Evolutionary conservation across 805 yeast genomes (phyloP), one percentile per base, ranked within the genome.

Genomic region (Candida yuanshanica): DNA sequence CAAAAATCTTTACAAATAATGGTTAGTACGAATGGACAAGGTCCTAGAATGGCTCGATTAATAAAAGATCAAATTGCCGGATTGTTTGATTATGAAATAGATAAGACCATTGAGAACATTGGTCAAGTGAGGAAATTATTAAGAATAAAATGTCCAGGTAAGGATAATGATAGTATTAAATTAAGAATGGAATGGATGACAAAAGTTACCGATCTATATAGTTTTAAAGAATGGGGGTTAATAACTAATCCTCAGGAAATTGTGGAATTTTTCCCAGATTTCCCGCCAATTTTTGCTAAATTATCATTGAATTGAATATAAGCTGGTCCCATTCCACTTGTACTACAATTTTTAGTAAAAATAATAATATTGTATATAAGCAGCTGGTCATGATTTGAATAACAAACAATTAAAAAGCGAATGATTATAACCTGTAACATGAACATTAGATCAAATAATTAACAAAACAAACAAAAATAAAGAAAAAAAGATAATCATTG

Each of bases 21-120:
- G 90, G 82, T 86, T 12, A 77, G 87, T 31, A 84, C 95, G 11
- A 85, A 84, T 58, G 95, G 95, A 4, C 75, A 79, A 51, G 81
- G 90, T 2, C 95, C 95, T 1, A 63, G 93, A 40, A 70, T 86
- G 51, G 81, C 88, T 38, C 72, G 76, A 43, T 63, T 76, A 29
- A 80, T 86, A 41, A 74, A 81, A 18, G 69, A 73, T 41, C 72
- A 74, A 48, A 64, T 86, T 29, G 71, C 67, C 35, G 62, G 63
- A 2, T 45, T 62, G 37, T 68, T 73, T 25, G 59, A 63, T 12
- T 53, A 65, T 26, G 66, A 70, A 40, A 60, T 72, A 36, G 79
- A 74, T 38, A 65, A 60, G 20, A 86, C 87, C 0, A 76, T 83
- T 22, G 74, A 66, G 18, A 81, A 77, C 50, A 69, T 83, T 54